phyloP scores from a whole-genome alignment of 495 filamentous ascomycete genomes.

The Tuber indicum region DNA sequence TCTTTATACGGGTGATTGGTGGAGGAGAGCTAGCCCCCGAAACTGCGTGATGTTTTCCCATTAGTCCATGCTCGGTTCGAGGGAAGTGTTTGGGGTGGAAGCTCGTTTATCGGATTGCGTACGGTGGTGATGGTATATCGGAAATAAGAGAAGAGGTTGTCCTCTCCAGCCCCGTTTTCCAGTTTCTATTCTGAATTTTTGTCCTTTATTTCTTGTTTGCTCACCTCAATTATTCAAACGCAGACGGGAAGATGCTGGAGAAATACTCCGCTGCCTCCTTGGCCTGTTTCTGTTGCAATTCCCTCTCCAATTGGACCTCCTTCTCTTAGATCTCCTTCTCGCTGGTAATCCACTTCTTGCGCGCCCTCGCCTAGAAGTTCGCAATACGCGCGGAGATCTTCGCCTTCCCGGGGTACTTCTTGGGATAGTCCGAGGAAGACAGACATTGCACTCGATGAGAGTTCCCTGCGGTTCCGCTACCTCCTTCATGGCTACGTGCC shows the following conservation, averaged over 20 bases:
- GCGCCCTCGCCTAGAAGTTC: constrained; percentile 37
- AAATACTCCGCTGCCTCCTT: constrained; percentile 41
- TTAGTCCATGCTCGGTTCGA: background rate
- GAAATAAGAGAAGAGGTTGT: background rate
- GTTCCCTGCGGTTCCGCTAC: constrained; percentile 41
- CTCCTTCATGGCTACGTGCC: constrained; percentile 38
- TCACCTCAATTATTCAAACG: constrained; percentile 32
- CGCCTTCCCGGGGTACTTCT: constrained; percentile 40
- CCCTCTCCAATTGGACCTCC: constrained; percentile 38
- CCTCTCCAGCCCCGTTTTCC: background rate
- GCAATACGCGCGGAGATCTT: constrained; percentile 41
- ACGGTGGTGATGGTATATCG: background rate
- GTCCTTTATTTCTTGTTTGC: background rate
- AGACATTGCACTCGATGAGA: constrained; percentile 39
- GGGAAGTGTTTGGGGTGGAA: background rate
- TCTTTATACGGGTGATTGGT: background rate
- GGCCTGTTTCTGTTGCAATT: constrained; percentile 41
- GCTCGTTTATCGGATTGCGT: background rate
- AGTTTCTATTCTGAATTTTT: background rate
- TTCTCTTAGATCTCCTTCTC: constrained; percentile 39
- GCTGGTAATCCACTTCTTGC: constrained; percentile 38
- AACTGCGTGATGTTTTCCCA: background rate
- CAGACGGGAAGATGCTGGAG: constrained; percentile 39
- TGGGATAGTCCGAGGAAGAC: constrained; percentile 40
- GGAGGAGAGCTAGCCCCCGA: background rate